phyloP scores from a whole-genome alignment of 1,284 basidiomycete genomes.

The Cryptococcus maquisensis region DNA sequence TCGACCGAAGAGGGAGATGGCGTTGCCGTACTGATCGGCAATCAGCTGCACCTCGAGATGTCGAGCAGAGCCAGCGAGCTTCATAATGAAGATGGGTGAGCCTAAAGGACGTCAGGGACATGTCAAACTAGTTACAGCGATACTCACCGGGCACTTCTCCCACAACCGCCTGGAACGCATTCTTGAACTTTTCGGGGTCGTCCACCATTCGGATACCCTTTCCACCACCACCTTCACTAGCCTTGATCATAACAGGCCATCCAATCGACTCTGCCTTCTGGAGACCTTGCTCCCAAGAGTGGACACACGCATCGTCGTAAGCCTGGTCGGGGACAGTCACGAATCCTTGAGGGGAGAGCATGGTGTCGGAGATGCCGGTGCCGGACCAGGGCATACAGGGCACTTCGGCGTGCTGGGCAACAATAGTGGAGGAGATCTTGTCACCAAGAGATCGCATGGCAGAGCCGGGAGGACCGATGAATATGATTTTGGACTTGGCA shows the following conservation, averaged over 20 bases:
- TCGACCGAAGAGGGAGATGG: slow-evolving; percentile 97
- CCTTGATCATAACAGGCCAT: slow-evolving; percentile 99
- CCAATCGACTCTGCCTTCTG: slow-evolving; percentile 81
- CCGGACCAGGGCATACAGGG: slow-evolving; percentile 99
- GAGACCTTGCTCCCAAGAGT: slow-evolving; percentile 83
- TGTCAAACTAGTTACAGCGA: neutral
- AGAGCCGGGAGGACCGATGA: slow-evolving; percentile 97
- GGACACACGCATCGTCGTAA: slow-evolving; percentile 86
- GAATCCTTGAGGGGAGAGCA: slow-evolving; percentile 80
- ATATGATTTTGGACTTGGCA: slow-evolving; percentile 90
- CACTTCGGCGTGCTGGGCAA: slow-evolving; percentile 95
- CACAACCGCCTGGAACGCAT: slow-evolving; percentile 86
- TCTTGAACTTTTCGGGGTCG: slow-evolving; percentile 78
- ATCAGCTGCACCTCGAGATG: slow-evolving; percentile 98
- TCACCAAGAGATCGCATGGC: slow-evolving; percentile 99
- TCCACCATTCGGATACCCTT: slow-evolving; percentile 97
- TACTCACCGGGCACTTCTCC: slow-evolving; percentile 89
- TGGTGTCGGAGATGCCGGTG: slow-evolving; percentile 85
- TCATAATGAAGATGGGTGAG: slow-evolving; percentile 99
- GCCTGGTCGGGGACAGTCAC: slow-evolving; percentile 90
- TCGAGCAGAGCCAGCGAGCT: slow-evolving; percentile 93
- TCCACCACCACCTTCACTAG: slow-evolving; percentile 96
- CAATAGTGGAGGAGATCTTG: slow-evolving; percentile 99
- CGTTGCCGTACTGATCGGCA: slow-evolving; percentile 99
- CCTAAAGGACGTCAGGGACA: slow-evolving; percentile 53